Evolutionary conservation across 495 filamentous ascomycete species (phyloP), one percentile per base, ranked within the genome.

Genomic region (Clavariopsis aquatica): DNA sequence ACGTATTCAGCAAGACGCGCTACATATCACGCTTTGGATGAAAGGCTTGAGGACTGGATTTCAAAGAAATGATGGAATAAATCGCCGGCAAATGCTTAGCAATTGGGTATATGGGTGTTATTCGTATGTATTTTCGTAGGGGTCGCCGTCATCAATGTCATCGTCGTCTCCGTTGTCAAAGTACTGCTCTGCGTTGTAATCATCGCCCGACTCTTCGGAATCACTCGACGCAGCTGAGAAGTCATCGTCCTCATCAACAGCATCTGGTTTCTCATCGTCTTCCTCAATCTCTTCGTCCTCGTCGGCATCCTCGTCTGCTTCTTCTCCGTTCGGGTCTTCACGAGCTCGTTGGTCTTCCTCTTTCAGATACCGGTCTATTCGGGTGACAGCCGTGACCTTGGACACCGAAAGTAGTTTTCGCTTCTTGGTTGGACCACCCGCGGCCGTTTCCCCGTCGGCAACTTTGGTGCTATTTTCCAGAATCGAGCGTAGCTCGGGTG

Each of bases 121-220:
- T n/a, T 67, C 64, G 49, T 67, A 67, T 17, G 64, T 52, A 52
- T 67, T 67, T 19, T 67, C 64, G 52, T 67, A 61, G 2, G 43
- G 34, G 17, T 61, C 64, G 15, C 4, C 55, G 24, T 67, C 69
- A n/a, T 72, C 75, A 26, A 83, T 80, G 27, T 78, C 80, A 62
- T 88, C 85, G 60, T 84, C 84, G 49, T 83, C 85, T 8, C 85
- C 85, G 36, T 75, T 82, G 68, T 87, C 85, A 60, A 87, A 88
- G 76, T 87, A 87, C 52, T 85, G 79, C 63, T 87, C 85, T 0
- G 85, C 85, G 66, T 87, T 85, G 72, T 87, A 87, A 41, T 86
- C 80, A 66, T 86, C 80, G 55, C 84, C 83, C 49, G 79, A 77
- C 51, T 83, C 78, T 57, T 83, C 81, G 36, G 59, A 63, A 38